phyloP scores from a whole-genome alignment of 1,284 basidiomycete genomes.

The Neolentinus lepideus region DNA sequence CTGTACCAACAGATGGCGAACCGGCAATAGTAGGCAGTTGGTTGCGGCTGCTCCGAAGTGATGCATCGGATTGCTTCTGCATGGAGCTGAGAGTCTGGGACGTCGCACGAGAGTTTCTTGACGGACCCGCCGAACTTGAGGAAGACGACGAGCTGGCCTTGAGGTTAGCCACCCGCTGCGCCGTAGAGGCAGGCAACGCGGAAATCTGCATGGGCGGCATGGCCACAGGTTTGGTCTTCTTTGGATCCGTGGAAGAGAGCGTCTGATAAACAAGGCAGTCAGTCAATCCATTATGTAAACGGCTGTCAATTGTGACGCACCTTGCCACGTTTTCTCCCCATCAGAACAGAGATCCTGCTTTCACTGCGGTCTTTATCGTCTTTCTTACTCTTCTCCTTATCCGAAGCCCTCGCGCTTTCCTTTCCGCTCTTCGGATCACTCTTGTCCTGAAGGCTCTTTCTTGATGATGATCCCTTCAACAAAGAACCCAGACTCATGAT shows the following conservation, averaged over 20 bases:
- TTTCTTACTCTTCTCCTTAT: conserved; percentile 62
- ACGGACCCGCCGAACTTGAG: conserved; percentile 35
- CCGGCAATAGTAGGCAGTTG: conserved; percentile 85
- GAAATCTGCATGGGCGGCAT: conserved; percentile 87
- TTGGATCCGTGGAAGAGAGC: conserved; percentile 75
- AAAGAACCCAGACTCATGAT: conserved; percentile 66
- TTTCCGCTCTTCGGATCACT: conserved; percentile 45
- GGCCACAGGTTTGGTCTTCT: conserved; percentile 58
- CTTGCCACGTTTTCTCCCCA: conserved; percentile 89
- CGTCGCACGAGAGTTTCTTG: conserved; percentile 47
- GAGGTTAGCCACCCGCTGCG: conserved; percentile 72
- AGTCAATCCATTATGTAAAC: conserved; percentile 10
- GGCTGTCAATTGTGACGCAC: conserved; percentile 35
- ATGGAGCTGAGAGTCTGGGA: conserved; percentile 73
- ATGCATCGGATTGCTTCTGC: conserved; percentile 76
- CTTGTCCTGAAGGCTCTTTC: conserved; percentile 73
- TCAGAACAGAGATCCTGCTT: conserved; percentile 80
- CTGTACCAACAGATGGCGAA: conserved; percentile 76
- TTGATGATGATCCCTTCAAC: conserved; percentile 76
- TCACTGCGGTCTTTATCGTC: conserved; percentile 80
- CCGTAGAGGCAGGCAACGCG: conserved; percentile 71
- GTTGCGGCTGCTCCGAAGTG: conserved; percentile 58
- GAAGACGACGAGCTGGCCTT: conserved; percentile 44
- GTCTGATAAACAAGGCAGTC: conserved; percentile 49
- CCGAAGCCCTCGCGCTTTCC: conserved; percentile 32